A percentile compares a stretch with the other conserved stretches of the same genome.
phyloP scores from a whole-genome alignment of 225 moss, liverwort and hornwort species.

The Pseudisothecium myosuroides region DNA sequence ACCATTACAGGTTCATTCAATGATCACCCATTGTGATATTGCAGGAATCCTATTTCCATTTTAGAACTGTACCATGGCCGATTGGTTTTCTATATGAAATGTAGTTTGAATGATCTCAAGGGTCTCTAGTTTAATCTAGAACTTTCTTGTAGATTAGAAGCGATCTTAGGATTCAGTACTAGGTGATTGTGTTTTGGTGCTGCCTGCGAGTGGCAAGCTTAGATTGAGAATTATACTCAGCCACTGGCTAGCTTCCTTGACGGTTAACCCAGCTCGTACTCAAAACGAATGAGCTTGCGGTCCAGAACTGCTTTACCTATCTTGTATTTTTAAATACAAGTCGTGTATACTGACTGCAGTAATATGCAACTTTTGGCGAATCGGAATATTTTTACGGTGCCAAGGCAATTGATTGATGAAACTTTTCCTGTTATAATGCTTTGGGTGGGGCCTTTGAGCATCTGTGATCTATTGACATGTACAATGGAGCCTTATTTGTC shows the following conservation, averaged over 20 bases:
- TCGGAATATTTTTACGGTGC: background rate
- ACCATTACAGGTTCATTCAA: background rate
- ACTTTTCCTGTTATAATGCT: background rate
- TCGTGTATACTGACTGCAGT: background rate
- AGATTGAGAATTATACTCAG: background rate
- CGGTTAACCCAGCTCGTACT: background rate
- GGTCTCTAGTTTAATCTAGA: background rate
- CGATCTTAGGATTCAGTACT: background rate
- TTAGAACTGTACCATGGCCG: background rate
- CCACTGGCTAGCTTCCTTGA: background rate
- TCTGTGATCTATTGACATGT: background rate
- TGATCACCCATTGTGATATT: slow-evolving; percentile 23
- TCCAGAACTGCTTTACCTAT: background rate
- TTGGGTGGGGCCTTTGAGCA: background rate
- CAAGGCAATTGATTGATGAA: background rate
- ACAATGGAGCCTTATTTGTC: background rate
- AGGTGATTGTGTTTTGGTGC: background rate
- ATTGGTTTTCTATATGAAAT: background rate
- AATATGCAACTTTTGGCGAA: background rate
- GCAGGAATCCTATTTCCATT: background rate
- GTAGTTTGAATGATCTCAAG: background rate
- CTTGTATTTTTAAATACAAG: background rate
- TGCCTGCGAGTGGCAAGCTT: background rate
- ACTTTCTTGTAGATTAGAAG: background rate
- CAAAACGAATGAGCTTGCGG: background rate